These are phyloP conservation scores for Firmiana major DNA, from an alignment of 345 rosid species.

Conservation along the genomic window DNA sequence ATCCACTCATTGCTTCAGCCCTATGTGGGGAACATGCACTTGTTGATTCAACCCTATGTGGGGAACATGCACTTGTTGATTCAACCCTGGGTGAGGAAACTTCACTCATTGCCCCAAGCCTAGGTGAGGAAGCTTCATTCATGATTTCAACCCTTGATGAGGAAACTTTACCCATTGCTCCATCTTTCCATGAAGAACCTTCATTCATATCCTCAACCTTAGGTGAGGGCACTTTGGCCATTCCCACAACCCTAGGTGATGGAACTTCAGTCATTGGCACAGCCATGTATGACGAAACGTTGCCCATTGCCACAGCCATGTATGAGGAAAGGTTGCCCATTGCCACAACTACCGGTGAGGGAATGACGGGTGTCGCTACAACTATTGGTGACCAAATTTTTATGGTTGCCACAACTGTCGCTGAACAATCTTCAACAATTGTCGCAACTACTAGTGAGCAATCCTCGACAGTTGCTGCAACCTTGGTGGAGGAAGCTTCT, in stretches of 20 bases:
- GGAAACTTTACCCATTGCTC: slow-evolving; percentile 5
- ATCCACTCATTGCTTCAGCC: background rate
- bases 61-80: slow-evolving; percentile 2
- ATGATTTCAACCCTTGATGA: slow-evolving; percentile 15
- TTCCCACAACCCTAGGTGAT: slow-evolving; percentile 8
- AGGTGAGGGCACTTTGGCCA: background rate
- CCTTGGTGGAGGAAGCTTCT: background rate
- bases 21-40: slow-evolving; percentile 8
- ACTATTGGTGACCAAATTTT: slow-evolving; percentile 1
- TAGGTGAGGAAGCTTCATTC: slow-evolving; percentile 15
- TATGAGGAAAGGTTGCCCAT: background rate
- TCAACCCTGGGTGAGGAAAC: slow-evolving; percentile 1
- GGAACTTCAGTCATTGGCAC: slow-evolving; percentile 13
- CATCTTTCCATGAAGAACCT: slow-evolving; percentile 2
- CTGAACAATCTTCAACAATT: background rate
- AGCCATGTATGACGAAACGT: background rate
- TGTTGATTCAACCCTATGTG: slow-evolving; percentile 1
- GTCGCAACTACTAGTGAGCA: background rate
- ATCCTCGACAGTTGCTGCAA: background rate
- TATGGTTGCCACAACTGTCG: background rate
- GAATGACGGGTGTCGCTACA: background rate
- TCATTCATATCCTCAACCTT: background rate
- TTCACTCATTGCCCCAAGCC: slow-evolving; percentile 2
- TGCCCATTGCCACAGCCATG: background rate
- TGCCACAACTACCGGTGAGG: background rate